Evolutionary conservation across 2,329 filamentous ascomycete genomes (phyloP).

Genomic region (Sclerotinia nivalis): DNA sequence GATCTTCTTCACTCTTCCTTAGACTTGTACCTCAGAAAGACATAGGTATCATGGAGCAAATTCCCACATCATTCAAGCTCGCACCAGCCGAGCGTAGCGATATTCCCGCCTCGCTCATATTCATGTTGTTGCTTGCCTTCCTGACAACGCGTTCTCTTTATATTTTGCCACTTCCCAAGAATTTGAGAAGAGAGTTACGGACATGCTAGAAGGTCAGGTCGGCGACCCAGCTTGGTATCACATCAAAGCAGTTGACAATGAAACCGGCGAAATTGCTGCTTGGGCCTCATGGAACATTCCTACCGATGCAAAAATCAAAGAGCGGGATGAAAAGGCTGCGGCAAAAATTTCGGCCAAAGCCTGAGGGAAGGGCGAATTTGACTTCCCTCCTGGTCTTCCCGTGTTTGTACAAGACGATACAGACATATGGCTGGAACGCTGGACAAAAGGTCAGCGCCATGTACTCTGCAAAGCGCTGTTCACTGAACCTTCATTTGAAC

Average conservation of each 20-base stretch:
- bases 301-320: neutral
- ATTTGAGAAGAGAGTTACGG: neutral
- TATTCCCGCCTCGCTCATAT: slow-evolving; percentile 4
- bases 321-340: neutral
- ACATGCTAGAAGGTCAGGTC: slow-evolving; percentile 16
- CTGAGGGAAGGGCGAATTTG: neutral
- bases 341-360: neutral
- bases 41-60: neutral
- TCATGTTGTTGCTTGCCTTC: slow-evolving; percentile 2
- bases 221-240: neutral
- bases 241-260: slow-evolving; percentile 2
- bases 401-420: slow-evolving; percentile 13
- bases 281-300: slow-evolving; percentile 10
- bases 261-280: neutral
- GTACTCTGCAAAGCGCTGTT: slow-evolving; percentile 8
- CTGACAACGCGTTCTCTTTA: slow-evolving; percentile 10
- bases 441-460: neutral
- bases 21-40: no score
- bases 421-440: neutral
- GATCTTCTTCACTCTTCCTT: no score
- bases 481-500: neutral
- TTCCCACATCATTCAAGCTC: neutral
- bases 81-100: neutral
- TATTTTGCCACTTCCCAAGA: neutral
- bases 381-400: neutral